phyloP scores from a whole-genome alignment of 2,329 filamentous ascomycete genomes.

The Fusarium foetens region DNA sequence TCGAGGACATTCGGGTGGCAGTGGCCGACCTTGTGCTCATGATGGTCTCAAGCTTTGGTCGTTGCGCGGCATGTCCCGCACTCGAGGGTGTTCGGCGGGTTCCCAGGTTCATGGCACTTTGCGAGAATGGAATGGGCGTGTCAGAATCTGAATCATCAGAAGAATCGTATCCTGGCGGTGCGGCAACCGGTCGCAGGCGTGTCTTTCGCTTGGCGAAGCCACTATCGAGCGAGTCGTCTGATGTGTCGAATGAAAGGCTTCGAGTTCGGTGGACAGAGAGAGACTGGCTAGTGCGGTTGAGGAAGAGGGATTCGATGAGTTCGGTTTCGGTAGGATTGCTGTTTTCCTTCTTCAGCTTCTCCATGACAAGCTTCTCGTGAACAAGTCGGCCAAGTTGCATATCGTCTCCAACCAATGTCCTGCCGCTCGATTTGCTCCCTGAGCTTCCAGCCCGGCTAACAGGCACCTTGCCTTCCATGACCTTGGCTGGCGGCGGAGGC shows the following conservation, averaged over 20 bases:
- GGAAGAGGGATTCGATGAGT: constrained; percentile 56
- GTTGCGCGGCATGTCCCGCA: constrained; percentile 51
- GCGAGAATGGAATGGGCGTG: constrained; percentile 37
- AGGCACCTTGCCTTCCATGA: constrained; percentile 88
- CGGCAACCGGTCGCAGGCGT: constrained; percentile 45
- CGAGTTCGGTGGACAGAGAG: constrained; percentile 49
- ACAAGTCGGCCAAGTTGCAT: constrained; percentile 56
- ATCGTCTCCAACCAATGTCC: constrained; percentile 56
- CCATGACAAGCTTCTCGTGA: constrained; percentile 58
- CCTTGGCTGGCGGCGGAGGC: constrained; percentile 85
- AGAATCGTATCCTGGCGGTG: constrained; percentile 46
- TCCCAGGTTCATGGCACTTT: constrained; percentile 39
- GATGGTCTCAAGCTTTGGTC: constrained; percentile 60
- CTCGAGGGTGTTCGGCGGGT: constrained; percentile 39
- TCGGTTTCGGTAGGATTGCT: constrained; percentile 55
- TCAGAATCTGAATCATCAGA: constrained; percentile 50
- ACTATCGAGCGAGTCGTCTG: constrained; percentile 49
- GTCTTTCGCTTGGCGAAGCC: constrained; percentile 44
- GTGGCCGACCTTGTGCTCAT: constrained; percentile 52
- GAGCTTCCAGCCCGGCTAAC: constrained; percentile 71
- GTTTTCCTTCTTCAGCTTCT: constrained; percentile 56
- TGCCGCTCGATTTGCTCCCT: constrained; percentile 61
- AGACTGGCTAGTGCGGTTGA: constrained; percentile 47
- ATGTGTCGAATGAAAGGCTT: constrained; percentile 53
- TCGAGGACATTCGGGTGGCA: constrained; percentile 45